Base-by-base conservation (phyloP, 2,329 filamentous ascomycete species). In the Xylariaceae sp. region DNA sequence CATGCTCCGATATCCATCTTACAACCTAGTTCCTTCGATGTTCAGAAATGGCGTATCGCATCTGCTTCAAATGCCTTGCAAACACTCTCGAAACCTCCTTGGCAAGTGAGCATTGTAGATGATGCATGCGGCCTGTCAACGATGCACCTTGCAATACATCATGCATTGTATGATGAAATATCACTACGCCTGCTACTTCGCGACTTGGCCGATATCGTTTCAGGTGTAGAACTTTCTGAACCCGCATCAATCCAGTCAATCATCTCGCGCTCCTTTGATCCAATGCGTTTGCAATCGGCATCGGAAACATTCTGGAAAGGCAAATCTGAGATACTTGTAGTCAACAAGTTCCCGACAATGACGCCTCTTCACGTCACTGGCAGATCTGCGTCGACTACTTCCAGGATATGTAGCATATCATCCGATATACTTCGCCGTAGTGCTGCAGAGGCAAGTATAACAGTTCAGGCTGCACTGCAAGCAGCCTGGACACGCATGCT, bases 81-180 rank as follows among this genome's bases (percentile, higher is more conserved):
- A 1, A 68, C 76, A 9, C 68, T 89, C 2, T 75, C 85, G 42
- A 59, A 70, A 0, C 85, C 86, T 0, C 83, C 85, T 0, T 96
- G 91, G 91, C 75, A 75, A 12, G 71, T 90, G 19, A 74, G 75
- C 0, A 46, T 91, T 1, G 67, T 80, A 0, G 62, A 76, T 2
- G 44, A 58, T 0, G 52, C 66, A 0, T 48, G 59, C 7, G 44
- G 50, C 1, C 37, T 59, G 3, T 32, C 56, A 9, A 64, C 47
- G 2, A 78, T 82, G 72, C 74, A 81, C 45, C 60, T 86, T 3
- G 69, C 77, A 1, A 79, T 91, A 2, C 89, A 96, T 60, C 93
- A 97, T 73, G 89, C 90, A 0, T 76, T 97, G 0, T 97, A 96
- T 63, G 93, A 97, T 74, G 93, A 91, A 0, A 80, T 85, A 41